Percentiles rank a stretch among this genome's conserved stretches.
Evolutionary conservation across 1,284 basidiomycete genomes (phyloP).

Genomic region (Golubevia sp.): DNA sequence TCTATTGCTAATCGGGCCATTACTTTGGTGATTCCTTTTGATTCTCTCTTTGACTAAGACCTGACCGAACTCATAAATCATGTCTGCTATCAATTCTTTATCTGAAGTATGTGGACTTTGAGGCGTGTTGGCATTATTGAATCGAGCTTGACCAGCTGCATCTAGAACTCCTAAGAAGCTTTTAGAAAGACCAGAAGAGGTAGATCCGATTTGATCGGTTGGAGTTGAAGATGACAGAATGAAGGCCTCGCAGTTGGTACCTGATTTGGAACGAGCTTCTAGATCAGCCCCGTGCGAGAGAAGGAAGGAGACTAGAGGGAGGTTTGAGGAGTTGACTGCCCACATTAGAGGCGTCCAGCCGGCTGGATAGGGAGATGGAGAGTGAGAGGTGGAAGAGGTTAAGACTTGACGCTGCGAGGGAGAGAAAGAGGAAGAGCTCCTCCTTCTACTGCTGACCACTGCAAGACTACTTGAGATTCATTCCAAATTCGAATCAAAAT

Average conservation of each 20-base stretch:
- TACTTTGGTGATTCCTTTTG: too few relatives aligned
- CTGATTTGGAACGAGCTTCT: conserved; percentile 34
- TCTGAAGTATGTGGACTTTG: conserved; percentile 11
- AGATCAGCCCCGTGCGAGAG: conserved; percentile 75
- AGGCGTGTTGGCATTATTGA: background rate
- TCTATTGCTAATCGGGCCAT: too few relatives aligned
- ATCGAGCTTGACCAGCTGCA: background rate
- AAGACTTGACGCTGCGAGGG: too few relatives aligned
- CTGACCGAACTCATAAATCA: conserved; percentile 28
- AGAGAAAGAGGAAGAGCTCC: too few relatives aligned
- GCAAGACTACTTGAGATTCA: too few relatives aligned
- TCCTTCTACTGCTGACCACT: too few relatives aligned
- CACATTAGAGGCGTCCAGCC: conserved; percentile 97
- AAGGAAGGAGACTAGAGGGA: conserved; percentile 86
- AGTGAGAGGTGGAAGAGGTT: background rate
- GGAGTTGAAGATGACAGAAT: conserved; percentile 28
- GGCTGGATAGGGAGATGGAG: conserved; percentile 64
- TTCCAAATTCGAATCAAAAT: too few relatives aligned
- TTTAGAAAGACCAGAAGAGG: conserved; percentile 14
- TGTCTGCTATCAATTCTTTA: conserved; percentile 37
- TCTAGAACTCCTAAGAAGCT: background rate
- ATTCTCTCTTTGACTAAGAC: too few relatives aligned
- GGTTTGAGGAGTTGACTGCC: conserved; percentile 83
- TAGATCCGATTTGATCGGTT: background rate
- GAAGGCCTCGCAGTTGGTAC: conserved; percentile 47